Percentiles rank a stretch among this genome's conserved stretches.
Conservation (phyloP, 805 yeast species). For the Lipomyces yamadae region DNA sequence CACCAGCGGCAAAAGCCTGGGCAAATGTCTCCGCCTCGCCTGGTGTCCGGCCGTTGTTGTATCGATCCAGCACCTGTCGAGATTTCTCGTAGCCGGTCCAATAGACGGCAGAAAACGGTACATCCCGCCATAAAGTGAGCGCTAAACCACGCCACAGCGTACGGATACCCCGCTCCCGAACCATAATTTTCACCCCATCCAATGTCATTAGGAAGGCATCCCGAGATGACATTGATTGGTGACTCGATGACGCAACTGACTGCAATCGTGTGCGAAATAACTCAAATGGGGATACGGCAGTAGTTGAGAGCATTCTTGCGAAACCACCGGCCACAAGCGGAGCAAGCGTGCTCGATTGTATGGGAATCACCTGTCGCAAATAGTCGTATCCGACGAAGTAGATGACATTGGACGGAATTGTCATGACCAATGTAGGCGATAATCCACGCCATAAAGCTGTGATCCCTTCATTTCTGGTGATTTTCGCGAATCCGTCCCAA, state of each 20-base stretch:
- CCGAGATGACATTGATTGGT: slow-evolving; percentile 29
- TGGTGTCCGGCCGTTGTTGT: slow-evolving; percentile 8
- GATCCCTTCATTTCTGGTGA: slow-evolving; percentile 73
- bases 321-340: slow-evolving; percentile 85
- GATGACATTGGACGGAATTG: slow-evolving; percentile 89
- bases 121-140: slow-evolving; percentile 94
- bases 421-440: slow-evolving; percentile 77
- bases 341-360: slow-evolving; percentile 54
- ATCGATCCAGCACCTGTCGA: slow-evolving; percentile 17
- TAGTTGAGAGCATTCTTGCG: slow-evolving; percentile 83
- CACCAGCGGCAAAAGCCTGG: slow-evolving; percentile 72
- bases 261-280: slow-evolving; percentile 86
- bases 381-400: slow-evolving; percentile 94
- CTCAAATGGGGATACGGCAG: slow-evolving; percentile 85
- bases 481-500: slow-evolving; percentile 69
- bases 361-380: slow-evolving; percentile 73
- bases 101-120: slow-evolving; percentile 93
- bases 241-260: slow-evolving; percentile 50
- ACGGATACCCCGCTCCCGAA: slow-evolving; percentile 60
- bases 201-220: slow-evolving; percentile 52
- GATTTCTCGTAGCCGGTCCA: slow-evolving; percentile 56
- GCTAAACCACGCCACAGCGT: slow-evolving; percentile 83
- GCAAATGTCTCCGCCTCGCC: slow-evolving; percentile 42
- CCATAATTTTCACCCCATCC: slow-evolving; percentile 58
- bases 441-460: slow-evolving; percentile 87